Evolutionary conservation across 2,329 filamentous ascomycete species (phyloP).

Genomic region (Zalaria sp.): DNA sequence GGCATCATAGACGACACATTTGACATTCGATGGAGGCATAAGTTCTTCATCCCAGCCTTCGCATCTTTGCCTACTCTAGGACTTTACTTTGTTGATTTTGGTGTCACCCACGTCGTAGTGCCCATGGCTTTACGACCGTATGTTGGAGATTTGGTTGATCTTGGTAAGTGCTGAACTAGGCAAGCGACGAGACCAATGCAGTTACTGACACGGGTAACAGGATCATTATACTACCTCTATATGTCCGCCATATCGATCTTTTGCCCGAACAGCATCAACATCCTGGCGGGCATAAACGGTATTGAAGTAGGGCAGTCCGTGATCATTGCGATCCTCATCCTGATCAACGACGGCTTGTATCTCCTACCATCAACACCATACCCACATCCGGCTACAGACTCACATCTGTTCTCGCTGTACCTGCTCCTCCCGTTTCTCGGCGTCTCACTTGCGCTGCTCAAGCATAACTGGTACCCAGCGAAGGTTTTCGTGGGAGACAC

Average conservation of each 20-base stretch:
- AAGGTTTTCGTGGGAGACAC: slow-evolving; percentile 95
- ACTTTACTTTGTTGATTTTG: slow-evolving; percentile 97
- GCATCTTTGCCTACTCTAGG: slow-evolving; percentile 86
- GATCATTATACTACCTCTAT: slow-evolving; percentile 72
- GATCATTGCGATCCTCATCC: slow-evolving; percentile 71
- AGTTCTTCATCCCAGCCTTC: slow-evolving; percentile 93
- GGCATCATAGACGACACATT: slow-evolving; percentile 93
- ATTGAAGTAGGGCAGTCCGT: slow-evolving; percentile 93
- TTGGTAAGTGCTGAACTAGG: slow-evolving; percentile 30
- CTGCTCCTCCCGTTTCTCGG: slow-evolving; percentile 88
- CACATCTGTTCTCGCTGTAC: slow-evolving; percentile 91
- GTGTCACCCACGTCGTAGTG: slow-evolving; percentile 88
- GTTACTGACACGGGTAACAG: slow-evolving; percentile 9
- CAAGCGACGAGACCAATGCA: no score
- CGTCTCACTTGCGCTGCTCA: slow-evolving; percentile 72
- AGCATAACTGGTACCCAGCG: slow-evolving; percentile 92
- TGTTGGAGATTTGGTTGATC: slow-evolving; percentile 70
- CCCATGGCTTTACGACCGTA: slow-evolving; percentile 74
- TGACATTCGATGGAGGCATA: slow-evolving; percentile 97
- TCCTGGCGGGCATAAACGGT: slow-evolving; percentile 97
- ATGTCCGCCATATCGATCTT: slow-evolving; percentile 97
- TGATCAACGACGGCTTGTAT: slow-evolving; percentile 80
- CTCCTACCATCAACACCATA: slow-evolving; percentile 50
- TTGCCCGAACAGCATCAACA: slow-evolving; percentile 98
- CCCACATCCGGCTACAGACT: slow-evolving; percentile 87